These are phyloP conservation scores for Multifurca ochricompacta DNA, from an alignment of 768 basidiomycete genomes.

Conservation along the genomic window DNA sequence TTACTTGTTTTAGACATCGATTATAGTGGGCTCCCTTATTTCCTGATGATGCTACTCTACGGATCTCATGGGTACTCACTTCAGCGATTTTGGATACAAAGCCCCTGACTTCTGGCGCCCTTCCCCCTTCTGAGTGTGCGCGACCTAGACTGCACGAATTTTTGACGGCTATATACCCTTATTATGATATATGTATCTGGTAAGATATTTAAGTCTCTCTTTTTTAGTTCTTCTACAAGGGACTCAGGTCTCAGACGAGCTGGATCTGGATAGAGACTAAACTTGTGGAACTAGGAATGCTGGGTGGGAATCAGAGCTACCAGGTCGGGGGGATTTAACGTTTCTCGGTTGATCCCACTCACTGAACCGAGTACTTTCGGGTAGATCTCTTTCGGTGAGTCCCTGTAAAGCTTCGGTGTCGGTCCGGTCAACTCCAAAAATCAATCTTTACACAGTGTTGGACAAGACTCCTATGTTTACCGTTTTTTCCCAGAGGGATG, in stretches of 20 bases:
- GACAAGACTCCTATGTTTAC: conserved; percentile 89
- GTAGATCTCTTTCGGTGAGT: conserved; percentile 19
- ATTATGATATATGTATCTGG: conserved; percentile 91
- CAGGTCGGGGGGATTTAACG: conserved; percentile 37
- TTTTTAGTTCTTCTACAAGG: not conserved
- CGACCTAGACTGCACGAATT: conserved; percentile 81
- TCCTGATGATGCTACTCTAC: not conserved
- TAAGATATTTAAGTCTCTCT: conserved; percentile 23
- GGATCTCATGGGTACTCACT: not conserved
- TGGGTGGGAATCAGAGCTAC: conserved; percentile 63
- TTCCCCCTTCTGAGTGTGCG: conserved; percentile 76
- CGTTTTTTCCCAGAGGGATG: conserved; percentile 68
- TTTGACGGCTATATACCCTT: conserved; percentile 66
- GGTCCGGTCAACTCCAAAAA: conserved; percentile 2
- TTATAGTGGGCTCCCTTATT: conserved; percentile 49
- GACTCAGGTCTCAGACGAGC: conserved; percentile 68
- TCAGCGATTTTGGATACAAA: conserved; percentile 80
- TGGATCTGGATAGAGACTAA: conserved; percentile 90
- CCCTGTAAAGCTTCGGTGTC: not conserved
- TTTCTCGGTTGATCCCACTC: not conserved
- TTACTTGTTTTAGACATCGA: conserved; percentile 84
- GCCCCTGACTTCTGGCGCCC: conserved; percentile 70
- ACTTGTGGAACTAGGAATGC: conserved; percentile 78
- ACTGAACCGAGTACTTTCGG: not conserved
- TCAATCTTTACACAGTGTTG: conserved; percentile 45